These are phyloP conservation scores for Lentinula edodes DNA, from an alignment of 768 basidiomycete genomes.

Conservation along the genomic window DNA sequence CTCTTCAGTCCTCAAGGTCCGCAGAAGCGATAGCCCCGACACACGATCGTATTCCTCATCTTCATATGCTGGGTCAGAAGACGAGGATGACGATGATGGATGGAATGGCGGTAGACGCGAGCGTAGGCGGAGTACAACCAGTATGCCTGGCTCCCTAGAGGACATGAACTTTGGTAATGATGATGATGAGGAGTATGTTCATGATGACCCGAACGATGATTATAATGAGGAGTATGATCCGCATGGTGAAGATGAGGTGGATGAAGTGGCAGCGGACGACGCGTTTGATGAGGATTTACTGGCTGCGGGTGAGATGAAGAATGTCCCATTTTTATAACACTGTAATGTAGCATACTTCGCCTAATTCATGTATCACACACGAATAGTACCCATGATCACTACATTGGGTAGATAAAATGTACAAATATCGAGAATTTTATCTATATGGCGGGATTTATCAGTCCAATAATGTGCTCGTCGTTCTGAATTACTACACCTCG, in stretches of 20 bases:
- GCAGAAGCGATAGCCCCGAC: conserved; percentile 45
- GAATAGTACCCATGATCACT: neutral
- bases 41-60: conserved; percentile 34
- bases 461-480: too few species aligned
- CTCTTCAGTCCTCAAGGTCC: neutral
- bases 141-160: conserved; percentile 83
- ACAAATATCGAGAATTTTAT: too few species aligned
- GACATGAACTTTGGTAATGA: conserved; percentile 46
- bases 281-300: conserved; percentile 77
- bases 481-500: too few species aligned
- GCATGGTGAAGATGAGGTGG: conserved; percentile 30
- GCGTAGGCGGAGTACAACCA: conserved; percentile 64
- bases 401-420: neutral
- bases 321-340: conserved; percentile 56
- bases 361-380: neutral
- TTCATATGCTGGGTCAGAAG: conserved; percentile 49
- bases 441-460: too few species aligned
- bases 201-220: neutral
- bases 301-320: conserved; percentile 80
- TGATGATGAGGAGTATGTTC: conserved; percentile 16
- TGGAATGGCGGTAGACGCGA: conserved; percentile 35
- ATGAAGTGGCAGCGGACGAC: conserved; percentile 63
- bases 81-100: conserved; percentile 38
- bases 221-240: conserved; percentile 19
- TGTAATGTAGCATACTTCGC: neutral